Base-by-base conservation (phyloP, 768 basidiomycete genomes). In the Leccinellum rugosiceps region DNA sequence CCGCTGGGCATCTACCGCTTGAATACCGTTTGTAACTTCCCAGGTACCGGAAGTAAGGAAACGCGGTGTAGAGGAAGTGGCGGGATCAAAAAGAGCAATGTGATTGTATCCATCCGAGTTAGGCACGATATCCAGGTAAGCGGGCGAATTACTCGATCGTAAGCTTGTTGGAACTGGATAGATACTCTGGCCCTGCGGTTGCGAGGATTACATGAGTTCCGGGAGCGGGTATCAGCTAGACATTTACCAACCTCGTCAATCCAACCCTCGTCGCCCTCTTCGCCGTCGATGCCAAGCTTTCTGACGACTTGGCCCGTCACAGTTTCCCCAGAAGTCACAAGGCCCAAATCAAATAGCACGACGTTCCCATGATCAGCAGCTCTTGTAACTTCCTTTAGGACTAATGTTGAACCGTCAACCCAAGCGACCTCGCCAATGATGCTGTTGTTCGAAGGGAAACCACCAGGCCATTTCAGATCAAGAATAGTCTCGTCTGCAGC, bases 251-350 rank as follows among this genome's bases (percentile, higher is more conserved):
- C 94, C 58, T 83, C 76, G 51, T 98, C 92, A 59, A 98, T 93
- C 97, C 97, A 99, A 1, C 97, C 97, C 35, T 85, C 84, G 66
- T 97, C 96, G 0, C 86, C 88, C 66, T 96, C 81, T 65, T 94
- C 95, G 6, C 92, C 96, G 34, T 86, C 68, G 67, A 83, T 81
- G 4, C 94, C 96, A 10, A 96, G 77, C 58, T 78, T 86, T 56
- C 96, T 77, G 8, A 93, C 89, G 14, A 92, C 83, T 47, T 63
- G 67, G 7, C 86, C 85, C 31, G 64, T 65, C 11, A 73, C 72
- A 46, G 73, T 73, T 11, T 53, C 67, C 7, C 63, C 65, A 1
- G 59, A 65, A 41, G 60, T 64, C 41, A 63, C 57, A 21, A 63
- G 65, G 53, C 66, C 65, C 55, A 86, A 69, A 61, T 91, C 80